Conservation (phyloP, 345 rosid species). For the Brassica carinata region DNA sequence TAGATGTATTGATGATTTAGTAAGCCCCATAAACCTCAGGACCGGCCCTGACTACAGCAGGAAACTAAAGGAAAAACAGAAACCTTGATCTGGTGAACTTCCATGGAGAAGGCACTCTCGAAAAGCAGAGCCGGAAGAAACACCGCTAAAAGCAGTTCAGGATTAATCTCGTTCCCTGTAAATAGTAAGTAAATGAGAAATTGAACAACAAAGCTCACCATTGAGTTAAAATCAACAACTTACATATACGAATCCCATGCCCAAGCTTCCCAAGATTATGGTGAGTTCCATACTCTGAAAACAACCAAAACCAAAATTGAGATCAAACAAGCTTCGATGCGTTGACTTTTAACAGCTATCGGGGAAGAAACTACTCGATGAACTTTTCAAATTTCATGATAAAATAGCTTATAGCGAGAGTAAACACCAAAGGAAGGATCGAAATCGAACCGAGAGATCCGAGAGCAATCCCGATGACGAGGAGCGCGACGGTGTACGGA, state of each 20-base stretch:
- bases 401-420: neutral
- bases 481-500: conserved; percentile 94
- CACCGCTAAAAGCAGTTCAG: conserved; percentile 85
- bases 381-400: neutral
- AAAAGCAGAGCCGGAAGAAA: conserved; percentile 97
- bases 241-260: conserved; percentile 88
- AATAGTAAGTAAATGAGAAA: neutral
- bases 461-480: conserved; percentile 75
- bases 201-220: neutral
- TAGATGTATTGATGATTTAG: too few species aligned
- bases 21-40: too few species aligned
- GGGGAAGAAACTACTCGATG: neutral
- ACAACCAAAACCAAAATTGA: neutral
- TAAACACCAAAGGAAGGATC: neutral
- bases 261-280: conserved; percentile 81
- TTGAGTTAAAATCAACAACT: conserved; percentile 34
- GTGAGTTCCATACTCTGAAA: conserved; percentile 79
- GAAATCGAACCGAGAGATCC: conserved; percentile 74
- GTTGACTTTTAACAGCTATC: neutral
- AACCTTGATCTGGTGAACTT: conserved; percentile 95
- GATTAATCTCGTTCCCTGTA: conserved; percentile 86
- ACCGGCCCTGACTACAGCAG: neutral
- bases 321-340: neutral
- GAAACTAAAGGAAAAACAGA: neutral
- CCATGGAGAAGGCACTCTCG: conserved; percentile 95